Evolutionary conservation across 345 rosid species (phyloP), one percentile per base, ranked within the genome.

Genomic region (Leavenworthia alabamica): DNA sequence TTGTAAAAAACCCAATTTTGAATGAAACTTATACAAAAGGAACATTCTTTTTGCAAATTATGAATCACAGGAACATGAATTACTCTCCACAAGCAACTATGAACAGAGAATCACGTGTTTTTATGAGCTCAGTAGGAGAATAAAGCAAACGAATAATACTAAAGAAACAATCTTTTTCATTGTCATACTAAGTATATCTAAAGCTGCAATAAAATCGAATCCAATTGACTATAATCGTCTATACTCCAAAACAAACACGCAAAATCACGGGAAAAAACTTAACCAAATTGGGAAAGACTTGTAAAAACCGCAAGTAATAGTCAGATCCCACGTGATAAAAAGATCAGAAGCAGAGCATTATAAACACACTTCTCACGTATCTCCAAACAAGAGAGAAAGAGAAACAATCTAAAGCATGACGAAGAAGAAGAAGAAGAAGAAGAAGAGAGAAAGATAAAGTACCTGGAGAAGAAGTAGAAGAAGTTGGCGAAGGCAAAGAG

Each of bases 281-380:
- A 9, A 11, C 39, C 71, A 43, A 57, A 64, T 64, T 14, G 66
- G 66, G 61, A 43, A 71, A 71, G 37, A 63, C 71, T 50, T 71
- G 66, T 57, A 6, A 58, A 64, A 0, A 41, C 55, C 56, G 66
- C 61, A 64, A 70, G 51, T 8, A 35, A 57, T 48, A 57, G 50
- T 56, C 66, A 57, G 71, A 71, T 64, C 66, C 62, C 75, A 64
- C 66, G 71, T 71, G 71, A 71, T 11, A 24, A 23, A 23, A 41
- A 40, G 15, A 70, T 42, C 7, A 29, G 29, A 61, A 62, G 40
- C 63, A 56, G 41, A 56, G 60, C 66, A 49, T 42, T 26, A 57
- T 31, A 41, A 42, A 42, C 24, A 55, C 43, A 23, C 43, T 22
- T 48, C 3, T 56, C 64, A 27, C 50, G 23, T 44, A 31, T 53